These are phyloP conservation scores for Aspergillus novoparasiticus DNA, from an alignment of 2,329 filamentous ascomycete species.

Conservation along the genomic window DNA sequence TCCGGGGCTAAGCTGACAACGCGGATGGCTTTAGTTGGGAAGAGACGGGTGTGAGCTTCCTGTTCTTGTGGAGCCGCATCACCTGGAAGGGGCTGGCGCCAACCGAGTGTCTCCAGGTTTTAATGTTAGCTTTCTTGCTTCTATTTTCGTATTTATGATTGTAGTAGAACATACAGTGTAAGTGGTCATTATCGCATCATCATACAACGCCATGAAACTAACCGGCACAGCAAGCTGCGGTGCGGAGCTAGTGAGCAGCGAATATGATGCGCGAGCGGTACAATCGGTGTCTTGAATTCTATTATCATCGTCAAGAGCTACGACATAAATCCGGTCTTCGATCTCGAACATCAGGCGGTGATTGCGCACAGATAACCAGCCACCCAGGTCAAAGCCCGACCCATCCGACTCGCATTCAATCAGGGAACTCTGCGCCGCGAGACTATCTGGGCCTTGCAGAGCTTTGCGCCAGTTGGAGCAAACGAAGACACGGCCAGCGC, in stretches of 20 bases:
- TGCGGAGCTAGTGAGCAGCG: conserved; percentile 39
- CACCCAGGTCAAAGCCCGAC: conserved; percentile 48
- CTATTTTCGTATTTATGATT: background rate
- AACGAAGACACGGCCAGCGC: conserved; percentile 47
- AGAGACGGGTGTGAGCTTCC: conserved; percentile 33
- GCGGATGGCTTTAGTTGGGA: conserved; percentile 45
- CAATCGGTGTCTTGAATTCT: conserved; percentile 24
- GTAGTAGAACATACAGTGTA: conserved; percentile 37
- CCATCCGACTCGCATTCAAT: conserved; percentile 48
- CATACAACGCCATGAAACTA: conserved; percentile 51
- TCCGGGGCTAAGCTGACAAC: conserved; percentile 42
- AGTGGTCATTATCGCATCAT: conserved; percentile 52
- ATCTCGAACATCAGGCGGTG: conserved; percentile 49
- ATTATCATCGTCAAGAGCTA: conserved; percentile 42
- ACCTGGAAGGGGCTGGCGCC: conserved; percentile 26
- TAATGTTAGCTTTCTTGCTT: conserved; percentile 16
- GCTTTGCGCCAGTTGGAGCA: conserved; percentile 48
- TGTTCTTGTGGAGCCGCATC: conserved; percentile 18
- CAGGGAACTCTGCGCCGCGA: conserved; percentile 33
- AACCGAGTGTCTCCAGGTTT: conserved; percentile 32
- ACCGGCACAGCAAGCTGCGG: conserved; percentile 46
- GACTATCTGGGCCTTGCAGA: conserved; percentile 29
- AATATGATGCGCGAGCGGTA: conserved; percentile 31
- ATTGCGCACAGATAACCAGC: conserved; percentile 49
- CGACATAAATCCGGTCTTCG: conserved; percentile 46